phyloP scores from a whole-genome alignment of 2,329 filamentous ascomycete genomes.

The Cladophialophora psammophila region DNA sequence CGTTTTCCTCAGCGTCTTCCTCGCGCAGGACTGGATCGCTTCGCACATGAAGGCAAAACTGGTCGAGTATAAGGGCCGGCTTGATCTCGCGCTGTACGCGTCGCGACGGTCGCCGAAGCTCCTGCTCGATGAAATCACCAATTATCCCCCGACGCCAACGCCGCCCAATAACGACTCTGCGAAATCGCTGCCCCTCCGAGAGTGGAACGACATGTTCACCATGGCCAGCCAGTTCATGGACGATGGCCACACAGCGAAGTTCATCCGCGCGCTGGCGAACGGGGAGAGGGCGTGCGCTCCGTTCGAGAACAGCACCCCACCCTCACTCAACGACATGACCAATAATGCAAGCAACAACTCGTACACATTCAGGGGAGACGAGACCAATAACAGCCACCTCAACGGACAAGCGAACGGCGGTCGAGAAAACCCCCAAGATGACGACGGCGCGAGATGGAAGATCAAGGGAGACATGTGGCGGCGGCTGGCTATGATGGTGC shows the following conservation, averaged over 20 bases:
- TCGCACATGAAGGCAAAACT: background rate
- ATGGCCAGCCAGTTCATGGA: conserved; percentile 1
- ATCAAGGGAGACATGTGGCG: conserved; percentile 16
- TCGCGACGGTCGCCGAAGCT: background rate
- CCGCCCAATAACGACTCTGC: too few relatives aligned
- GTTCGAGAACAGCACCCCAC: background rate
- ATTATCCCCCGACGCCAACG: background rate
- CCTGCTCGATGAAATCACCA: conserved; percentile 11
- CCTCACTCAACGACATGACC: background rate
- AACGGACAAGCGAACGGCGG: background rate
- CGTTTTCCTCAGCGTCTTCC: conserved; percentile 12
- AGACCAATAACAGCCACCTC: background rate
- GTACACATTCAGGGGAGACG: too few relatives aligned
- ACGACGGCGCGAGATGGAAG: conserved; percentile 3
- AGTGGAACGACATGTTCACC: conserved; percentile 8
- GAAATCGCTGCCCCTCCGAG: too few relatives aligned
- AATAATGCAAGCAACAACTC: background rate
- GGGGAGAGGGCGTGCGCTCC: conserved; percentile 7
- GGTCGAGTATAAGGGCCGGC: conserved; percentile 16
- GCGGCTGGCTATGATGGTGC: conserved; percentile 15
- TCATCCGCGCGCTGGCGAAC: conserved; percentile 17
- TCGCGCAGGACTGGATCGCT: conserved; percentile 10
- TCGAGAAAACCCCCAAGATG: background rate
- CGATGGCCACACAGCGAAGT: conserved; percentile 15
- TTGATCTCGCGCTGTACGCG: conserved; percentile 17